Base-by-base conservation (phyloP, 345 rosid genomes). In the Aethionema arabicum region DNA sequence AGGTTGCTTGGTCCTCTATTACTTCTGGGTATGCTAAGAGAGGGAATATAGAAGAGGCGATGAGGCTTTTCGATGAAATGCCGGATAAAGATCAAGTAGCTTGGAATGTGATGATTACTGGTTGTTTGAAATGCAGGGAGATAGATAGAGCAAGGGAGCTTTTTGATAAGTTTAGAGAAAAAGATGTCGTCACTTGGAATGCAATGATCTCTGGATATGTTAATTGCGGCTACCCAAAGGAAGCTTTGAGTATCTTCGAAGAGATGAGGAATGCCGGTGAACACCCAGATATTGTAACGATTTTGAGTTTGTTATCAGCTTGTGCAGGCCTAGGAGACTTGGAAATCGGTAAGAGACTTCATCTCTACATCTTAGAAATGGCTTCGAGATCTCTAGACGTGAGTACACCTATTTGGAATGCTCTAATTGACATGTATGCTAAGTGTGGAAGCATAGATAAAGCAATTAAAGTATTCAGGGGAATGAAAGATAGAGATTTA, bases 51-150 rank as follows among this genome's bases (percentile, higher is more conserved):
- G 56, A 48, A 35, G 71, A 59, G 32, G 88, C 90, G 0, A 75
- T 82, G 54, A 52, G 45, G 73, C 68, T 80, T 66, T 84, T 84
- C 29, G 79, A 81, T 70, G 88, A 78, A 69, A 82, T 87, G 86
- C 86, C 86, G 0, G 74, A 67, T 0, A 87, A 77, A 59, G 88
- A 87, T 74, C 72, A 82, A 79, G 82, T 87, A 50, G 85, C 95
- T 54, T 87, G 95, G 90, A 84, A 84, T 72, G 95, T 84, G 75
- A 87, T 87, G 82, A 79, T 87, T 71, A 79, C 90, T 31, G 86
- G 79, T 30, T 84, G 82, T 68, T 62, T 56, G 2, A 87, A 82
- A 54, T 68, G 77, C 13, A 80, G 72, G 69, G 83, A 84, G 72
- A 72, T 82, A 77, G 82, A 56, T 59, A 67, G 30, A 58, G 90